Conservation (phyloP, 371 early-diverging fungal genomes). For the Apophysomyces elegans region DNA sequence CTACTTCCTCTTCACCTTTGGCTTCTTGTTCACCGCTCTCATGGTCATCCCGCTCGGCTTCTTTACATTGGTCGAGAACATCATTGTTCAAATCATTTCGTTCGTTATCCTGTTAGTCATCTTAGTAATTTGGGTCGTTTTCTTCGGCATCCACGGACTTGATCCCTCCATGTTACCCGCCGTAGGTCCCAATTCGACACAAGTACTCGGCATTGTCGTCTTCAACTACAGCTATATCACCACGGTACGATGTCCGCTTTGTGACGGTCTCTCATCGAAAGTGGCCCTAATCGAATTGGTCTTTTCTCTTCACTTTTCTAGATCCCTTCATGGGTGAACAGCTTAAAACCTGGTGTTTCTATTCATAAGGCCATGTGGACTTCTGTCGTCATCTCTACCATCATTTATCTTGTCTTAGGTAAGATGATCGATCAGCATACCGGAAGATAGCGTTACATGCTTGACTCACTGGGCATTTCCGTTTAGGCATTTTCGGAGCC, state of each 20-base stretch:
- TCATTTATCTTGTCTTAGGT: slow-evolving; percentile 52
- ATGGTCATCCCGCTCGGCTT: slow-evolving; percentile 62
- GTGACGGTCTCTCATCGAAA: background rate
- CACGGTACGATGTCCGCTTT: slow-evolving; percentile 31
- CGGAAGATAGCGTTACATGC: background rate
- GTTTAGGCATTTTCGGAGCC: slow-evolving; percentile 54
- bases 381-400: slow-evolving; percentile 52
- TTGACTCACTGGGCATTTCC: too few relatives aligned
- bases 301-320: slow-evolving; percentile 10
- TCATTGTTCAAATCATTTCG: slow-evolving; percentile 58
- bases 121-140: slow-evolving; percentile 59
- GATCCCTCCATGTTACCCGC: slow-evolving; percentile 49
- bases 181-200: slow-evolving; percentile 46
- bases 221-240: slow-evolving; percentile 69
- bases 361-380: slow-evolving; percentile 58
- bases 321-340: slow-evolving; percentile 69
- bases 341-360: slow-evolving; percentile 51
- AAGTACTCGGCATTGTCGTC: slow-evolving; percentile 62
- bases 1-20: slow-evolving; percentile 61
- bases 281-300: too few relatives aligned
- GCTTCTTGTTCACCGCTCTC: slow-evolving; percentile 48
- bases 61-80: slow-evolving; percentile 62
- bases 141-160: slow-evolving; percentile 56
- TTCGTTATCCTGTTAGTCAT: slow-evolving; percentile 53
- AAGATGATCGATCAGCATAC: slow-evolving; percentile 14